Evolutionary conservation across 768 basidiomycete species (phyloP).

Genomic region (Lactarius sp.): DNA sequence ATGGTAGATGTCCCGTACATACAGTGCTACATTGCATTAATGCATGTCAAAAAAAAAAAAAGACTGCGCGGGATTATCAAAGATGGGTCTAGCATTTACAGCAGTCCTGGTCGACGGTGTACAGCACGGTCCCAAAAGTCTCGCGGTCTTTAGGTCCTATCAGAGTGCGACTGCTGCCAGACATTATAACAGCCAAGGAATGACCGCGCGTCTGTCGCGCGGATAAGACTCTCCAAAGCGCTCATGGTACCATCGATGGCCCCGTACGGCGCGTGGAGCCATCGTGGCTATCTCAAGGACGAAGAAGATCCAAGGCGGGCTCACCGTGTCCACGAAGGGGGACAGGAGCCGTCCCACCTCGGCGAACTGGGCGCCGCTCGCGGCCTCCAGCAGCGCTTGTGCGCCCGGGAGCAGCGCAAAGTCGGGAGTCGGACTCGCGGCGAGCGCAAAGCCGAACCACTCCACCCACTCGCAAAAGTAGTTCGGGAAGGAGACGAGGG

Average conservation of each 20-base stretch:
- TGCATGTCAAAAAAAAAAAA: no score
- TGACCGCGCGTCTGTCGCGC: conserved; percentile 62
- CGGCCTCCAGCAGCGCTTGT: background rate
- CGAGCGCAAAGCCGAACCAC: conserved; percentile 85
- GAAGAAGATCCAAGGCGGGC: conserved; percentile 81
- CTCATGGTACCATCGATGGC: conserved; percentile 80
- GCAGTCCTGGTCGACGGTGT: background rate
- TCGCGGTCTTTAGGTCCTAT: background rate
- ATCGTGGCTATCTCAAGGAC: conserved; percentile 67
- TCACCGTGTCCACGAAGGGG: conserved; percentile 36
- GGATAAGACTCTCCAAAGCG: conserved; percentile 75
- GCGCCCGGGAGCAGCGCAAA: conserved; percentile 26
- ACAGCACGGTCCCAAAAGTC: background rate
- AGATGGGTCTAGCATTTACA: background rate
- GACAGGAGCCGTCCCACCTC: conserved; percentile 25
- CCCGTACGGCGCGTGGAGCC: conserved; percentile 75
- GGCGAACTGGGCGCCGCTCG: background rate
- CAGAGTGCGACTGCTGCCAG: background rate
- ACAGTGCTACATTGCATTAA: no score
- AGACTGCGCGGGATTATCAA: background rate
- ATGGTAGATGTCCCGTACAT: no score
- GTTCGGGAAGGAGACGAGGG: conserved; percentile 83
- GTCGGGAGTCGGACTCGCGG: conserved; percentile 50
- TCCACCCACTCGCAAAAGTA: conserved; percentile 96
- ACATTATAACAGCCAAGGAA: conserved; percentile 71